These are phyloP conservation scores for Phytopythium boreale DNA, from an alignment of 352 stramenopile species.

Conservation along the genomic window DNA sequence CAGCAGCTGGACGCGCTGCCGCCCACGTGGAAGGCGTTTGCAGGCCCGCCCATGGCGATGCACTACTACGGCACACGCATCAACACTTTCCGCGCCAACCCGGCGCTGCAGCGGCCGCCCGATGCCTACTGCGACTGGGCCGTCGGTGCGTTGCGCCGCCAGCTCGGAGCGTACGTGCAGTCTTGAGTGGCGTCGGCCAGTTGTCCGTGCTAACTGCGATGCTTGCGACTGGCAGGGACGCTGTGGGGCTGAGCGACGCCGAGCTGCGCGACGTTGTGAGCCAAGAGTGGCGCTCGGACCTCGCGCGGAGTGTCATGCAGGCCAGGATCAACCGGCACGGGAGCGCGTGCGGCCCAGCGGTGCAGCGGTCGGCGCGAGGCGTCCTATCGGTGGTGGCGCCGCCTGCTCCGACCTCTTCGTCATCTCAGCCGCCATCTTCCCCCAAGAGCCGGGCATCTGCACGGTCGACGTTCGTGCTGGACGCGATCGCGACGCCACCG, in stretches of 20 bases:
- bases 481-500: constrained; percentile 26
- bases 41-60: constrained; percentile 50
- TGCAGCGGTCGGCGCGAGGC: constrained; percentile 46
- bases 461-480: constrained; percentile 21
- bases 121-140: constrained; percentile 44
- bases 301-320: constrained; percentile 49
- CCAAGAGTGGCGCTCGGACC: constrained; percentile 67
- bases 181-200: not conserved
- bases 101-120: constrained; percentile 33
- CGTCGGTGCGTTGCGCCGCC: constrained; percentile 29
- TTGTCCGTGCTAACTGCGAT: not conserved
- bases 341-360: constrained; percentile 45
- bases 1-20: constrained; percentile 51
- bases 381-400: constrained; percentile 43
- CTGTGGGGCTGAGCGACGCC: constrained; percentile 26
- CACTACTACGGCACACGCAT: constrained; percentile 58
- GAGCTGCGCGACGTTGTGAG: constrained; percentile 44
- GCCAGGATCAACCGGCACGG: constrained; percentile 57
- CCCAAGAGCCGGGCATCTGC: not conserved
- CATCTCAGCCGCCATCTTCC: not conserved
- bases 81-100: constrained; percentile 63
- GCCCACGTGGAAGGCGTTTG: constrained; percentile 37
- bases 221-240: constrained; percentile 12
- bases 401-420: constrained; percentile 5
- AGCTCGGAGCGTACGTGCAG: constrained; percentile 33